These are phyloP conservation scores for Adansonia rubrostipa DNA, from an alignment of 441 rosid genomes.

Conservation along the genomic window DNA sequence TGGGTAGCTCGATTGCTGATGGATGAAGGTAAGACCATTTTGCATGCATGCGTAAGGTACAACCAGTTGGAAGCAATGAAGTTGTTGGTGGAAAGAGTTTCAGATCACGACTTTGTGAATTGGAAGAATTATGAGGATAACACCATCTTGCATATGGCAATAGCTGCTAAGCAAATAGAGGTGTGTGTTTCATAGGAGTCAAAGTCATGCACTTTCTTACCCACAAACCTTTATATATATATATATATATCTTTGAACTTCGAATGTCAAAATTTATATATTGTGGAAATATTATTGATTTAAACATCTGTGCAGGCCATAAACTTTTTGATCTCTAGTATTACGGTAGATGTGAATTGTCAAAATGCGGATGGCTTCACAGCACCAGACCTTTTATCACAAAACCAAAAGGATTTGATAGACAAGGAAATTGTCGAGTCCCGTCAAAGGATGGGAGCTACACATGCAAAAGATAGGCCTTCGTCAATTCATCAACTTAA, in stretches of 20 bases:
- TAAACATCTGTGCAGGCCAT: conserved; percentile 4
- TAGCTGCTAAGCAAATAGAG: conserved; percentile 29
- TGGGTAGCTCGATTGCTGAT: not conserved
- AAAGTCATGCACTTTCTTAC: too few relatives aligned
- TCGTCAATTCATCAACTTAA: not conserved
- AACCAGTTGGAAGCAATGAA: not conserved
- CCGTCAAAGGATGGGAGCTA: not conserved
- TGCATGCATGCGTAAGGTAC: conserved; percentile 19
- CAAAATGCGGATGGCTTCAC: conserved; percentile 31
- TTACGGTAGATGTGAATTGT: conserved; percentile 26
- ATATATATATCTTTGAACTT: too few relatives aligned
- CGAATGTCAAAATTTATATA: not conserved
- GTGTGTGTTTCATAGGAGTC: not conserved
- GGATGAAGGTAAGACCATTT: conserved; percentile 21
- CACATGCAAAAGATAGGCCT: not conserved
- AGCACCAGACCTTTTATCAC: conserved; percentile 17
- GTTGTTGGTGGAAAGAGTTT: conserved; percentile 28
- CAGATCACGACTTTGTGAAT: conserved; percentile 30
- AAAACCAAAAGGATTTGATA: not conserved
- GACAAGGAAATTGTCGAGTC: conserved; percentile 13
- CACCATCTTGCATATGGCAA: conserved; percentile 32
- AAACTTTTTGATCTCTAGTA: conserved; percentile 18
- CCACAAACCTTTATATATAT: not conserved
- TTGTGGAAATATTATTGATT: not conserved
- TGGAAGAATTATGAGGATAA: conserved; percentile 23